phyloP scores from a whole-genome alignment of 768 basidiomycete species.

The Boletus speciosus region DNA sequence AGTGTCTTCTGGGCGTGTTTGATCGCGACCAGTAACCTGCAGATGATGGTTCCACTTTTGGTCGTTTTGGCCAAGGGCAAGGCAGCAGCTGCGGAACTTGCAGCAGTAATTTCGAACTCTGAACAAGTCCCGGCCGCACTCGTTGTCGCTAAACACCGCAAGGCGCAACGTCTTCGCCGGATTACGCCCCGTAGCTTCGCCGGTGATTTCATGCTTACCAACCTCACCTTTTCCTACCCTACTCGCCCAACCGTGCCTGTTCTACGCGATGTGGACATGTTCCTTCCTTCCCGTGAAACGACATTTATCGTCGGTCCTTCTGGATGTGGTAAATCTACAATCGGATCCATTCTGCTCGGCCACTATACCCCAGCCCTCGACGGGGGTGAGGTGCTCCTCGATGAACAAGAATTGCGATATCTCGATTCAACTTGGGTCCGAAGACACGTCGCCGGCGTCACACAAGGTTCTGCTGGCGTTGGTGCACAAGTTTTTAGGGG shows the following conservation, averaged over 20 bases:
- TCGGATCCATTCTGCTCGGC: constrained; percentile 61
- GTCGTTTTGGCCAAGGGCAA: constrained; percentile 71
- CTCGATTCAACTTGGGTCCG: constrained; percentile 72
- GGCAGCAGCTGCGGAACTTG: constrained; percentile 29
- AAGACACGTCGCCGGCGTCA: constrained; percentile 68
- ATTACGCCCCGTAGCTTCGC: constrained; percentile 61
- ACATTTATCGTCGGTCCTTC: constrained; percentile 81
- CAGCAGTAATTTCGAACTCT: constrained; percentile 24
- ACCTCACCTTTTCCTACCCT: constrained; percentile 70
- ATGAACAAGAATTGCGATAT: constrained; percentile 75
- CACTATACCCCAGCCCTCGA: constrained; percentile 60
- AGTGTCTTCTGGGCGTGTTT: constrained; percentile 98
- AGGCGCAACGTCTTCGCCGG: constrained; percentile 45
- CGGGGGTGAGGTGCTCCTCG: constrained; percentile 67
- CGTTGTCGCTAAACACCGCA: constrained; percentile 15
- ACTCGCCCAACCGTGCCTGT: constrained; percentile 62
- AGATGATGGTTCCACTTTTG: constrained; percentile 81
- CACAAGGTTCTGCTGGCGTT: constrained; percentile 62
- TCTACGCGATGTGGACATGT: constrained; percentile 57
- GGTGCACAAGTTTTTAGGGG: constrained; percentile 60
- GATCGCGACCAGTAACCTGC: constrained; percentile 83
- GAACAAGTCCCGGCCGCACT: constrained; percentile 33
- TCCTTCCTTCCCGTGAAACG: constrained; percentile 66
- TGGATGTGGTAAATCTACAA: constrained; percentile 75
- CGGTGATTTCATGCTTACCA: constrained; percentile 65